Percentiles rank a stretch among this genome's conserved stretches.
Conservation (phyloP, 73 alveolate species). For the Paramecium tetraurelia region DNA sequence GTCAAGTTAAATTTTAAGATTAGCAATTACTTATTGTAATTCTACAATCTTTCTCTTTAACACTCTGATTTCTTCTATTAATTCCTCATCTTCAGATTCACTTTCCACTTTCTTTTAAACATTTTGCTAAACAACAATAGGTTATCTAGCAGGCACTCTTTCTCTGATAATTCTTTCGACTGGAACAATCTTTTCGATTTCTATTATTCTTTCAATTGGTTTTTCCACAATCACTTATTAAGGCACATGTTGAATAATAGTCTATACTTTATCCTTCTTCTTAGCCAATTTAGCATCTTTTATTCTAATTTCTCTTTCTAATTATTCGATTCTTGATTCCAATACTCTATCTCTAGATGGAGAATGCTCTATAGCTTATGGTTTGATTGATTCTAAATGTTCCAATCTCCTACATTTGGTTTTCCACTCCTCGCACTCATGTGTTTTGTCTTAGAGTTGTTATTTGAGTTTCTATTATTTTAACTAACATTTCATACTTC, state of each 20-base stretch:
- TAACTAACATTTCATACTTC: background rate
- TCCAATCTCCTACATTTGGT: background rate
- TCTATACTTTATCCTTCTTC: constrained; percentile 17
- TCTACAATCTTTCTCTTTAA: constrained; percentile 14
- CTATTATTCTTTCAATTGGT: constrained; percentile 41
- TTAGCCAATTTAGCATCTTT: constrained; percentile 35
- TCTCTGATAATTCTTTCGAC: constrained; percentile 41
- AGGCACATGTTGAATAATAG: background rate
- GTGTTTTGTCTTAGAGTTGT: background rate
- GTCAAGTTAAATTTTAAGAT: background rate
- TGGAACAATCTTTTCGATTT: constrained; percentile 40
- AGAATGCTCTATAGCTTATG: background rate
- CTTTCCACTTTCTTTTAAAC: background rate
- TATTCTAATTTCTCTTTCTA: constrained; percentile 16
- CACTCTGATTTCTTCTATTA: background rate
- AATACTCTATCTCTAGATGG: constrained; percentile 6
- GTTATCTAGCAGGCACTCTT: constrained; percentile 44
- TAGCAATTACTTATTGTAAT: background rate
- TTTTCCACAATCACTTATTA: constrained; percentile 42
- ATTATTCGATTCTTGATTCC: background rate
- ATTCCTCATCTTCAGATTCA: constrained; percentile 31
- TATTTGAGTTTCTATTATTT: background rate
- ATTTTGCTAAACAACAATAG: constrained; percentile 4
- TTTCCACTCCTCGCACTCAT: constrained; percentile 44
- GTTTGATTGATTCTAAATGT: background rate